These are phyloP conservation scores for Talaromyces sp. DNA, from an alignment of 2,329 filamentous ascomycete genomes.

Conservation along the genomic window DNA sequence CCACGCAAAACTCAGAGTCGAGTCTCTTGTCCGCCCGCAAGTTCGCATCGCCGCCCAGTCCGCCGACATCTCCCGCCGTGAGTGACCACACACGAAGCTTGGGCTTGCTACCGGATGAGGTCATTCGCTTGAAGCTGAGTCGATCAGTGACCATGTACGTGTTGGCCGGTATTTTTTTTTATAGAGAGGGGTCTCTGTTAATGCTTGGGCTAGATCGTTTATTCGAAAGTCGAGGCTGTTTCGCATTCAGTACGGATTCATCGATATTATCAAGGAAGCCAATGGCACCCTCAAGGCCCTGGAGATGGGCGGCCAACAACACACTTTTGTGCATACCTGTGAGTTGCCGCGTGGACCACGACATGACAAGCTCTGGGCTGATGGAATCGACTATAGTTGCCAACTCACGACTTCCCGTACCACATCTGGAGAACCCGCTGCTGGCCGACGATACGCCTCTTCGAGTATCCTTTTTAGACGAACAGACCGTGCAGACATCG, in stretches of 20 bases:
- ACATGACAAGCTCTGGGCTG: neutral
- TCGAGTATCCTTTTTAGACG: slow-evolving; percentile 39
- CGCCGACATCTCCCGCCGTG: slow-evolving; percentile 18
- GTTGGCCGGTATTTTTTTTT: neutral
- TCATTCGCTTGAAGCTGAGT: slow-evolving; percentile 26
- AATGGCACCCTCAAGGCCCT: slow-evolving; percentile 31
- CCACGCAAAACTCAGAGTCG: slow-evolving; percentile 26
- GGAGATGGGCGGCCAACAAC: slow-evolving; percentile 35
- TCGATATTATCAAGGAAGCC: slow-evolving; percentile 37
- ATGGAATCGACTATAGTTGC: slow-evolving; percentile 23
- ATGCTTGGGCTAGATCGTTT: slow-evolving; percentile 28
- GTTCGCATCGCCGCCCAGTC: slow-evolving; percentile 24
- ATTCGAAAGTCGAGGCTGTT: slow-evolving; percentile 35
- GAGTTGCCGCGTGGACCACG: slow-evolving; percentile 13
- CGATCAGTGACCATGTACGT: slow-evolving; percentile 32
- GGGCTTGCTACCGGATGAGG: slow-evolving; percentile 20
- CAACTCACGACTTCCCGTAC: slow-evolving; percentile 34
- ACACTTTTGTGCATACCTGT: slow-evolving; percentile 36
- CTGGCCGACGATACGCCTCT: slow-evolving; percentile 28
- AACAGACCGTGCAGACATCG: slow-evolving; percentile 38
- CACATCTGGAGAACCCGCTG: slow-evolving; percentile 40
- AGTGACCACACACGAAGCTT: slow-evolving; percentile 17
- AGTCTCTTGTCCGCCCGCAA: slow-evolving; percentile 23
- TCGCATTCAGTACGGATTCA: slow-evolving; percentile 34
- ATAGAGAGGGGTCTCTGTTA: neutral